Conservation (phyloP, 2,329 filamentous ascomycete species). For the Pseudogymnoascus sp. region DNA sequence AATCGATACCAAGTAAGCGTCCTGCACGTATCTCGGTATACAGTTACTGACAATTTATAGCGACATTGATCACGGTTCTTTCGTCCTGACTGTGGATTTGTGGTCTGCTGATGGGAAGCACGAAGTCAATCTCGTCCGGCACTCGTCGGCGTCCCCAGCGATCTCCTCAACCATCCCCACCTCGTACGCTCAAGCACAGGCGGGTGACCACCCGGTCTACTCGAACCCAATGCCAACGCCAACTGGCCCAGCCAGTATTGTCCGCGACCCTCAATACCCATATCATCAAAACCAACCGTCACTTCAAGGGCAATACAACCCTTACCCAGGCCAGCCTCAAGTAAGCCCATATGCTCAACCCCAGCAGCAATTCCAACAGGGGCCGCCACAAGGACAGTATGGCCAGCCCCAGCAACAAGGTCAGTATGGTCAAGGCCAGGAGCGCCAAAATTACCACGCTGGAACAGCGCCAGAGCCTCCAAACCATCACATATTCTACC, state of each 20-base stretch:
- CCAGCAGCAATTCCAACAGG: conserved; percentile 23
- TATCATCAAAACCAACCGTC: conserved; percentile 10
- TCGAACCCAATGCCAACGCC: conserved; percentile 20
- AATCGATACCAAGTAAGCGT: conserved; percentile 68
- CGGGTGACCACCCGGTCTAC: conserved; percentile 29
- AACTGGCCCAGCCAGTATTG: conserved; percentile 30
- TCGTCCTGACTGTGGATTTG: conserved; percentile 61
- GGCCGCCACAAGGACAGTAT: conserved; percentile 32
- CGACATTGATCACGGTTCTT: conserved; percentile 61
- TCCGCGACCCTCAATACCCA: conserved; percentile 29
- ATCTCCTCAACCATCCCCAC: conserved; percentile 75
- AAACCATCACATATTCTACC: conserved; percentile 21
- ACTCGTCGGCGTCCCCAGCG: conserved; percentile 59
- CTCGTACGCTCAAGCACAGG: conserved; percentile 55
- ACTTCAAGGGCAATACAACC: conserved; percentile 14
- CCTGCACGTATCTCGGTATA: conserved; percentile 11
- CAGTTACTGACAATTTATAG: conserved; percentile 31
- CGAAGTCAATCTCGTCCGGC: conserved; percentile 62
- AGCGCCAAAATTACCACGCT: conserved; percentile 1
- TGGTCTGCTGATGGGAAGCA: conserved; percentile 53
- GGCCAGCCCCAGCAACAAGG: conserved; percentile 27
- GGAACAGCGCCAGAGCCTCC: conserved; percentile 11
- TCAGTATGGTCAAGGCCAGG: conserved; percentile 4
- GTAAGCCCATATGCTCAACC: conserved; percentile 15
- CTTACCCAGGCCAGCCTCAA: conserved; percentile 22